Percentiles rank a stretch among this genome's conserved stretches.
Conservation (phyloP, 2,329 filamentous ascomycete genomes). For the Apiospora koreana region DNA sequence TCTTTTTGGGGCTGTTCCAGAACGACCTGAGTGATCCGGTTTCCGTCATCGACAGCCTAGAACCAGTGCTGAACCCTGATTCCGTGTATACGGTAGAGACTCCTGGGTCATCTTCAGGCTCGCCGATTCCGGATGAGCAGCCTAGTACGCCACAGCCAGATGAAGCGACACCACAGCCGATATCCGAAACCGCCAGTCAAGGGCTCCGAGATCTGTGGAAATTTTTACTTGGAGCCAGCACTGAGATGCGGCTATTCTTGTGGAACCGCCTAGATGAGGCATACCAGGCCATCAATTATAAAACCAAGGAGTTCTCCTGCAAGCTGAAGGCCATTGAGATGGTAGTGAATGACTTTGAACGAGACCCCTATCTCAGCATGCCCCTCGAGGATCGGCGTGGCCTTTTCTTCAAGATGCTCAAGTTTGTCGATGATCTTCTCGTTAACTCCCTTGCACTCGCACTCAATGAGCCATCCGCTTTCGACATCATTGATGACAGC, state of each 20-base stretch:
- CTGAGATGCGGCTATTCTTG: slow-evolving; percentile 80
- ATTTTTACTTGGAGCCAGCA: slow-evolving; percentile 79
- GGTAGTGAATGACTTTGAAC: slow-evolving; percentile 63
- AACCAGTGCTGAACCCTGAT: slow-evolving; percentile 82
- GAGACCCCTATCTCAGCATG: slow-evolving; percentile 63
- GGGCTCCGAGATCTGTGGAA: slow-evolving; percentile 77
- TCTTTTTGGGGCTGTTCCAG: slow-evolving; percentile 88
- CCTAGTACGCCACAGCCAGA: slow-evolving; percentile 16
- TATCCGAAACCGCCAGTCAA: slow-evolving; percentile 54
- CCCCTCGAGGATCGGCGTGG: slow-evolving; percentile 66
- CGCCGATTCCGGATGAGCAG: slow-evolving; percentile 21
- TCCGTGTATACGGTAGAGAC: slow-evolving; percentile 46
- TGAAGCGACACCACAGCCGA: slow-evolving; percentile 35
- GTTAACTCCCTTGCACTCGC: slow-evolving; percentile 69
- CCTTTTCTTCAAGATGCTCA: slow-evolving; percentile 74
- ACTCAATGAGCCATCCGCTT: slow-evolving; percentile 67
- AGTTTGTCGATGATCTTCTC: slow-evolving; percentile 76
- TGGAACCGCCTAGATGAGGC: slow-evolving; percentile 92
- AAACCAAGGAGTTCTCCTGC: slow-evolving; percentile 87
- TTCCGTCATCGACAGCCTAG: slow-evolving; percentile 84
- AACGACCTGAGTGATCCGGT: slow-evolving; percentile 80
- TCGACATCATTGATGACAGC: slow-evolving; percentile 81
- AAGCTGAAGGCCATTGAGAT: slow-evolving; percentile 83
- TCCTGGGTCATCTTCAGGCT: slow-evolving; percentile 13
- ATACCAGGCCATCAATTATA: slow-evolving; percentile 81